These are phyloP conservation scores for Leishmania arabica DNA, from an alignment of 208 protist species.

Conservation along the genomic window DNA sequence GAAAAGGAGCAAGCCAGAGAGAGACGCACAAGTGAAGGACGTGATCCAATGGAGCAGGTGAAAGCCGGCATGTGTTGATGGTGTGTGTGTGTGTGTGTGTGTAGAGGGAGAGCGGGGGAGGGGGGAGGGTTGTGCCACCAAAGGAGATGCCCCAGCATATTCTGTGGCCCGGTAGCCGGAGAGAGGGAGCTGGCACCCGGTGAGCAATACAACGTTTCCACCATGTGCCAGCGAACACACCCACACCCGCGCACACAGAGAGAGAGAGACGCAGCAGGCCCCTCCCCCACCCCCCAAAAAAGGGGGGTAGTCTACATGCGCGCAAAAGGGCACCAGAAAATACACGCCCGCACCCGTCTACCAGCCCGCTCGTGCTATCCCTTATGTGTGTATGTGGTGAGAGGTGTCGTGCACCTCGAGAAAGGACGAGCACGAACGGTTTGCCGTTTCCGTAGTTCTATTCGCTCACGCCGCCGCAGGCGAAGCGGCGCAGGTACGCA, in stretches of 20 bases:
- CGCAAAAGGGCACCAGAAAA: not conserved
- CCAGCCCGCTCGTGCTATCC: not conserved
- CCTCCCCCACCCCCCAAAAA: not conserved
- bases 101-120: not conserved
- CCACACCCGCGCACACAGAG: not conserved
- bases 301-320: not conserved
- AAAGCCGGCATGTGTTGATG: not conserved
- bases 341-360: not conserved
- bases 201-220: not conserved
- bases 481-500: not conserved
- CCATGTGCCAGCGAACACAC: not conserved
- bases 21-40: not conserved
- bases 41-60: not conserved
- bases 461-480: not conserved
- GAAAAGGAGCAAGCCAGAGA: not conserved
- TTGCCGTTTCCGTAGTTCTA: too few species aligned
- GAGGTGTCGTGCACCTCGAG: not conserved
- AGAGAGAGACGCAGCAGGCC: not conserved
- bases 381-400: not conserved
- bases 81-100: not conserved
- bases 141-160: not conserved
- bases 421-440: not conserved
- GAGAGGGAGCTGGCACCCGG: not conserved
- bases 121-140: not conserved
- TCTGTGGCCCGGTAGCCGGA: not conserved